Conservation (phyloP, 495 filamentous ascomycete species). For the Hypomontagnella monticulosa region DNA sequence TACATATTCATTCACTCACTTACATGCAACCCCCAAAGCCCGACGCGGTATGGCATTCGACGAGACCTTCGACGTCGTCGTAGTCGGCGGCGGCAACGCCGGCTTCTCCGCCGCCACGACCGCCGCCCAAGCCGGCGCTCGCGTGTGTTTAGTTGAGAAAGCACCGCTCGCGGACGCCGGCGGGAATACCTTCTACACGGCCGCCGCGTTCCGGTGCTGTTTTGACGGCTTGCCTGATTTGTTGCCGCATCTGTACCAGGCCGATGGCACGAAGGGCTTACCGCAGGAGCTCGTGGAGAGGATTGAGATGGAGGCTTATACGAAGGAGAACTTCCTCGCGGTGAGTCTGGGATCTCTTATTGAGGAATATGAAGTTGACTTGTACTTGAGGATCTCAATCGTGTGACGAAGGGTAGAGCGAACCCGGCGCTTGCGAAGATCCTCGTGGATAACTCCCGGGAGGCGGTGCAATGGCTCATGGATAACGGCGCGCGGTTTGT, state of each 20-base stretch:
- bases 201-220: constrained; percentile 63
- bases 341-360: constrained; percentile 10
- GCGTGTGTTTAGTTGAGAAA: constrained; percentile 63
- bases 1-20: no score
- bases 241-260: constrained; percentile 43
- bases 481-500: constrained; percentile 62
- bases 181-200: constrained; percentile 68
- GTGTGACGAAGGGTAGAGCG: constrained; percentile 59
- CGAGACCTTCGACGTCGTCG: constrained; percentile 57
- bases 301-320: constrained; percentile 48
- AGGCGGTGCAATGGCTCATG: constrained; percentile 64
- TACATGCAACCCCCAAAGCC: no score
- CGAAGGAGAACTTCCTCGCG: constrained; percentile 39
- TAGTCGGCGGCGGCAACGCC: constrained; percentile 68
- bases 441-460: constrained; percentile 59
- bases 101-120: constrained; percentile 65
- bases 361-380: constrained; percentile 1
- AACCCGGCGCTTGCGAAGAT: constrained; percentile 54
- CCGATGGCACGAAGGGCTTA: constrained; percentile 49
- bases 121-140: constrained; percentile 52
- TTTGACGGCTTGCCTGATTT: constrained; percentile 60
- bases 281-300: constrained; percentile 55
- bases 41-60: constrained; percentile 30
- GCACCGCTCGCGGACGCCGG: constrained; percentile 62
- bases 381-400: constrained; percentile 53